Evolutionary conservation across 2,329 filamentous ascomycete genomes (phyloP).

Genomic region (Venturia nashicola): DNA sequence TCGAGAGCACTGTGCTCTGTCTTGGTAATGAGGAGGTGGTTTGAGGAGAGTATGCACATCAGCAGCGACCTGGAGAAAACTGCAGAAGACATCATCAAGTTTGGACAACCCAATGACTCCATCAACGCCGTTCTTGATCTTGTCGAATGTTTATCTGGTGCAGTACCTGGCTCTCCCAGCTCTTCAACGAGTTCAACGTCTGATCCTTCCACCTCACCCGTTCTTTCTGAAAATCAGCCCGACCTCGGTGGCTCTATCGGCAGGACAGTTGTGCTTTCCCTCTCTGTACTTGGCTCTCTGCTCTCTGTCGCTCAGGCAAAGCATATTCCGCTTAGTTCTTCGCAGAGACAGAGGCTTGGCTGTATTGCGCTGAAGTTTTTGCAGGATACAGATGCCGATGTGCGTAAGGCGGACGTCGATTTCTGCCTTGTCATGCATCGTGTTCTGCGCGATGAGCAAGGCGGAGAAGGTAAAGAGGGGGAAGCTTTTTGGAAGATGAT

Average conservation of each 20-base stretch:
- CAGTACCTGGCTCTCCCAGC: conserved; percentile 14
- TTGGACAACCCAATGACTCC: conserved; percentile 49
- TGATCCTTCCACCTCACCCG: conserved; percentile 21
- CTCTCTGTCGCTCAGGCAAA: conserved; percentile 23
- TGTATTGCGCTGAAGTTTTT: conserved; percentile 25
- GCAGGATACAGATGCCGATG: conserved; percentile 27
- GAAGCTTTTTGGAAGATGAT: conserved; percentile 55
- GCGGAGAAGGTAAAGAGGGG: conserved; percentile 42
- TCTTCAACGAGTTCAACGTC: conserved; percentile 13
- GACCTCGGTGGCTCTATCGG: conserved; percentile 8
- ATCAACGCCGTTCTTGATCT: conserved; percentile 26
- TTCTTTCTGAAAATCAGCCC: conserved; percentile 14
- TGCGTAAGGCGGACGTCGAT: conserved; percentile 60
- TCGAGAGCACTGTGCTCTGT: conserved; percentile 55
- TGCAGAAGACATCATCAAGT: conserved; percentile 56
- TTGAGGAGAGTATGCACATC: conserved; percentile 59
- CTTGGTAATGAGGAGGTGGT: conserved; percentile 50
- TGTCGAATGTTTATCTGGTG: conserved; percentile 20
- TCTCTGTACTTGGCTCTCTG: conserved; percentile 26
- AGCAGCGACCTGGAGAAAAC: conserved; percentile 63
- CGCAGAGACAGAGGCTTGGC: conserved; percentile 26
- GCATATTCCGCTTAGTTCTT: conserved; percentile 18
- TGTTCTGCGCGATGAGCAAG: conserved; percentile 13
- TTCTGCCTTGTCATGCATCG: conserved; percentile 60
- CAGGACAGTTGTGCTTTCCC: conserved; percentile 26